Evolutionary conservation across 2,329 filamentous ascomycete species (phyloP), one percentile per base, ranked within the genome.

Genomic region (Monosporascus sp.): DNA sequence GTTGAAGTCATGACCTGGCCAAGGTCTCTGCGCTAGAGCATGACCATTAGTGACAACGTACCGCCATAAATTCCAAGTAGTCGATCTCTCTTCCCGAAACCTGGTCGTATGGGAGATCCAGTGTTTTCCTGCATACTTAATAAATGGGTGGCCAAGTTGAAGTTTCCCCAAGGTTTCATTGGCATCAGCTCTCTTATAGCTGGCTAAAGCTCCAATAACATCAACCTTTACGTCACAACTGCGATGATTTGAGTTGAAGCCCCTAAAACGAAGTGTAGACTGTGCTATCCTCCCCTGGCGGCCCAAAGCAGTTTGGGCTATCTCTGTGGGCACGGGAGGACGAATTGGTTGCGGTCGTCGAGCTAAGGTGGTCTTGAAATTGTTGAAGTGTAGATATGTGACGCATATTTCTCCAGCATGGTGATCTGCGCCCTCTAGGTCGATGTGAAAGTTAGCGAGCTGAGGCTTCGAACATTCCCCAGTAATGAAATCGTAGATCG

Each of bases 361-460:
- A 75, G 58, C 54, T 16, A 70, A 4, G 7, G 66, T 58, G 2
- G 61, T 66, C 49, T 73, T 65, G 38, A 75, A 75, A 41, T 74
- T 68, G 40, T 64, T 68, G 47, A 72, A 72, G 9, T 68, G 56
- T 17, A 75, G 66, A 53, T 75, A 76, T 0, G 70, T 71, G 16
- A 73, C 44, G 55, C 72, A 74, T 45, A 71, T 64, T 31, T 72
- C 66, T 2, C 70, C 70, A 44, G 69, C 51, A 5, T 62, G 48
- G 26, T 64, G 59, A 50, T 74, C 60, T 2, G 60, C 63, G 11
- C 64, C 57, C 16, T 57, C 24, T 3, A 58, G 5, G 7, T 65
- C 45, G n/a, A 73, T 55, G 48, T 57, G 55, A 51, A 69, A 68
- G 7, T 35, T 35, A 35, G 31, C 31, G 5, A 35, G 11, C 31